phyloP scores from a whole-genome alignment of 768 basidiomycete genomes.

The Rhizopogon sp. region DNA sequence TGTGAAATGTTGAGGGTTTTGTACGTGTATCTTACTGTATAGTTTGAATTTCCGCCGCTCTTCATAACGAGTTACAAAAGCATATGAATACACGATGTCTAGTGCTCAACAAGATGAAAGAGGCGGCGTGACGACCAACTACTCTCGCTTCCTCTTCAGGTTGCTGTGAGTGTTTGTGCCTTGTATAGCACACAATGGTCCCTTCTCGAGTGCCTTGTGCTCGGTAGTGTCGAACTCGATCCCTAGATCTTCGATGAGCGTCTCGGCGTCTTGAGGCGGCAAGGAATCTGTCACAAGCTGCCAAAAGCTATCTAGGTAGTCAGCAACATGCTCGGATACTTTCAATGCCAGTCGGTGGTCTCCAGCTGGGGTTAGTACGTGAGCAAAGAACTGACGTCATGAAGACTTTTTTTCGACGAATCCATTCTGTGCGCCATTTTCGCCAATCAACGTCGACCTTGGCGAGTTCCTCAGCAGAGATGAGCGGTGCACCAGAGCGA shows the following conservation, averaged over 20 bases:
- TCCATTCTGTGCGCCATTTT: slow-evolving; percentile 81
- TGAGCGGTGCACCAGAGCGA: slow-evolving; percentile 54
- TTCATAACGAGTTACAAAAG: not conserved
- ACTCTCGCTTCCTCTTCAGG: slow-evolving; percentile 50
- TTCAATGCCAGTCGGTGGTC: not conserved
- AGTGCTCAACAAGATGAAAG: not conserved
- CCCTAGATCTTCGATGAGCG: slow-evolving; percentile 75
- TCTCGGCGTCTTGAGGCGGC: slow-evolving; percentile 56
- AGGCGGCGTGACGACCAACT: not conserved
- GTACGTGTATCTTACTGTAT: not conserved
- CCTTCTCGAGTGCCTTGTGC: slow-evolving; percentile 59
- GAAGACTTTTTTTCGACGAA: slow-evolving; percentile 69
- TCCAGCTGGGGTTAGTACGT: not conserved
- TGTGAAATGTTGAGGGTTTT: slow-evolving; percentile 1
- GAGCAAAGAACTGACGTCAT: slow-evolving; percentile 20
- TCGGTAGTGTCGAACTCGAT: slow-evolving; percentile 76
- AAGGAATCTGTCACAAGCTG: slow-evolving; percentile 63
- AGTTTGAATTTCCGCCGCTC: not conserved
- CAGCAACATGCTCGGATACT: not conserved
- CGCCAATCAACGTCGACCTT: slow-evolving; percentile 70
- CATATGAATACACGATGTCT: not conserved
- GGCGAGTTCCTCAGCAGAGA: slow-evolving; percentile 68
- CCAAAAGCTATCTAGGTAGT: slow-evolving; percentile 56
- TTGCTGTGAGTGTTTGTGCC: slow-evolving; percentile 23
- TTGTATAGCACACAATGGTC: slow-evolving; percentile 45